Evolutionary conservation across 2,329 filamentous ascomycete species (phyloP).

Genomic region (Ophiostoma fasciatum): DNA sequence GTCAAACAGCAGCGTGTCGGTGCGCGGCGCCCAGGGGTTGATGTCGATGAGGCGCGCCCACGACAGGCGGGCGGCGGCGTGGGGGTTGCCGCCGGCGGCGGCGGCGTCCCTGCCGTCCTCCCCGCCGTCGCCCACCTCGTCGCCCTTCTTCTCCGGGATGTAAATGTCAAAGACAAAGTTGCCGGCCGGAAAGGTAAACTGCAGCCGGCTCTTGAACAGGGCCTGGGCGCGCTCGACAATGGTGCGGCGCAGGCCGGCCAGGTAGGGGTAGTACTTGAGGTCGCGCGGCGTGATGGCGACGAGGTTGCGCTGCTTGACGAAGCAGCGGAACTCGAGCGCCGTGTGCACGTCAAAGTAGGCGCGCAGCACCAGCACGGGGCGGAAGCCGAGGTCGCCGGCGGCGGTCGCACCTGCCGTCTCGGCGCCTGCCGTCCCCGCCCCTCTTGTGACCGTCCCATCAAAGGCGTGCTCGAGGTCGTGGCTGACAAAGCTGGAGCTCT

Average conservation of each 20-base stretch:
- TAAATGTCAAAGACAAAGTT: conserved; percentile 90
- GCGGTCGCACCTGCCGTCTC: conserved; percentile 17
- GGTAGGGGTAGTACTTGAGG: conserved; percentile 77
- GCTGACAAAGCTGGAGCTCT: conserved; percentile 86
- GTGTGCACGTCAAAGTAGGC: conserved; percentile 83
- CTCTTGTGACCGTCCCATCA: conserved; percentile 41
- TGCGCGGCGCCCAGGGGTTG: conserved; percentile 84
- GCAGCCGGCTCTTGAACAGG: conserved; percentile 63
- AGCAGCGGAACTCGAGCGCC: conserved; percentile 87
- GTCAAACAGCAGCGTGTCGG: conserved; percentile 76
- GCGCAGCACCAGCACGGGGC: conserved; percentile 70
- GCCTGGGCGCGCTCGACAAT: conserved; percentile 54
- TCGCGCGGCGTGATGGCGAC: conserved; percentile 81
- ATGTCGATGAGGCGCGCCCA: conserved; percentile 81
- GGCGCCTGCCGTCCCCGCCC: conserved; percentile 19
- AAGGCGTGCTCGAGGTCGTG: conserved; percentile 92
- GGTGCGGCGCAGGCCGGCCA: conserved; percentile 46
- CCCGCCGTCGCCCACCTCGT: conserved; percentile 22
- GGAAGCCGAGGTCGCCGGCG: conserved; percentile 40
- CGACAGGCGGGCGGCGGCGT: conserved; percentile 39
- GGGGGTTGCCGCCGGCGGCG: conserved; percentile 27
- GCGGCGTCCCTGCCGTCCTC: conserved; percentile 18
- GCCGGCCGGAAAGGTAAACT: conserved; percentile 66
- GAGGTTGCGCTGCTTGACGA: conserved; percentile 69
- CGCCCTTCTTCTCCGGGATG: conserved; percentile 48